phyloP scores from a whole-genome alignment of 164 flowering plant genomes.

The Tinospora cordifolia region DNA sequence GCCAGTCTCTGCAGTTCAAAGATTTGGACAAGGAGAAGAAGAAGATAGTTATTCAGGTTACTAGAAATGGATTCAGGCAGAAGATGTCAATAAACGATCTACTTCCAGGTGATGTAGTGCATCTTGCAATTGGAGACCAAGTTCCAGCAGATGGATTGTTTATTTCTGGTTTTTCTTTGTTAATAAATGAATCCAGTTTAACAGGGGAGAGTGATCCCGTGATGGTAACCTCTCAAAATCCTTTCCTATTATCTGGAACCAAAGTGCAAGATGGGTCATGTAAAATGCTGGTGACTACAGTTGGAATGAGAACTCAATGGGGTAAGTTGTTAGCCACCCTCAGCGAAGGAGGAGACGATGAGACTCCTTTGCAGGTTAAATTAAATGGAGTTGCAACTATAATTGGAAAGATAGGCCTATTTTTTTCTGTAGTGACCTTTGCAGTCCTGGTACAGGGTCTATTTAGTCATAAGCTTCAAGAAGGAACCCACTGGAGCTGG shows the following conservation, averaged over 20 bases:
- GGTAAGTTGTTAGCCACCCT: constrained; percentile 82
- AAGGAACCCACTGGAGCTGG: constrained; percentile 8
- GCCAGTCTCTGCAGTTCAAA: constrained; percentile 74
- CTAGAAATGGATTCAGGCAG: constrained; percentile 60
- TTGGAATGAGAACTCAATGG: constrained; percentile 92
- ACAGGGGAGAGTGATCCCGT: constrained; percentile 18
- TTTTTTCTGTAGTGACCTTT: constrained; percentile 70
- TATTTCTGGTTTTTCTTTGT: background rate
- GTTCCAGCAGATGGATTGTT: constrained; percentile 19
- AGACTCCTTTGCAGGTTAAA: constrained; percentile 79
- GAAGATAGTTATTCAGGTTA: constrained; percentile 65
- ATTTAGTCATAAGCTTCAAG: constrained; percentile 33
- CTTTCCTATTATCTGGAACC: constrained; percentile 18
- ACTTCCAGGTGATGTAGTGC: constrained; percentile 65
- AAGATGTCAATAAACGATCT: constrained; percentile 65
- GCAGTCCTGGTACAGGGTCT: constrained; percentile 67
- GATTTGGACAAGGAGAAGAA: constrained; percentile 86
- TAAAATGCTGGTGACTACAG: constrained; percentile 47
- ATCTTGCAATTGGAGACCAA: constrained; percentile 3
- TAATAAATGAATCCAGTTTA: constrained; percentile 8
- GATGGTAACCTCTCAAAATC: background rate
- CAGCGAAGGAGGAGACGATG: constrained; percentile 85
- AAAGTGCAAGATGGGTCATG: constrained; percentile 5
- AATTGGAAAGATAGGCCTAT: constrained; percentile 74
- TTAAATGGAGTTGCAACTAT: constrained; percentile 82